These are phyloP conservation scores for Daldinia decipiens DNA, from an alignment of 495 filamentous ascomycete genomes.

Conservation along the genomic window DNA sequence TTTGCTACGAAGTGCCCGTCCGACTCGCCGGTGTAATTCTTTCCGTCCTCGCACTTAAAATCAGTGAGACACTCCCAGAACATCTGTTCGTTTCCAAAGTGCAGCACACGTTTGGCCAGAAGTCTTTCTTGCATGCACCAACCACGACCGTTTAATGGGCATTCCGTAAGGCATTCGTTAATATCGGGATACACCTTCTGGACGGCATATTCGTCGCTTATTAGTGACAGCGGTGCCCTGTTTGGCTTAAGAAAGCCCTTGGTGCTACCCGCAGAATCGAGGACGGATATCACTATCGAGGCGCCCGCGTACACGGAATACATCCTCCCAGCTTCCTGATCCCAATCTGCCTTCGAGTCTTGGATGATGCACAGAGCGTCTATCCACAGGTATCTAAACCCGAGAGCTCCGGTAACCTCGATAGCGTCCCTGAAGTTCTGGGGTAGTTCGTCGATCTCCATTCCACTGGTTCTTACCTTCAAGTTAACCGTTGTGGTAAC, in stretches of 20 bases:
- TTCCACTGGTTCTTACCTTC: conserved; percentile 6
- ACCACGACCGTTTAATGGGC: conserved; percentile 38
- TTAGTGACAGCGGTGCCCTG: conserved; percentile 7
- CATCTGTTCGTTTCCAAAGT: conserved; percentile 39
- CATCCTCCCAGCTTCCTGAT: conserved; percentile 41
- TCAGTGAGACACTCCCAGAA: conserved; percentile 38
- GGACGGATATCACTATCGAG: conserved; percentile 38
- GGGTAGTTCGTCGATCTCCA: conserved; percentile 36
- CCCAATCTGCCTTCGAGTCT: conserved; percentile 37
- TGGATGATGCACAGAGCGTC: conserved; percentile 52
- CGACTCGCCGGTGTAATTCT: conserved; percentile 4
- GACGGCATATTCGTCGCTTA: conserved; percentile 27
- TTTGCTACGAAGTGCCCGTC: conserved; percentile 25
- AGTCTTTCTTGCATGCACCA: conserved; percentile 44
- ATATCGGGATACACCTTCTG: conserved; percentile 33
- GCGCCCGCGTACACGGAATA: conserved; percentile 40
- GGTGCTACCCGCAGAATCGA: conserved; percentile 11
- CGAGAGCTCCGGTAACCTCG: conserved; percentile 37
- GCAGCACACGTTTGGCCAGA: conserved; percentile 27
- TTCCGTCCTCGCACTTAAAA: conserved; percentile 32
- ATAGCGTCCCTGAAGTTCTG: conserved; percentile 47
- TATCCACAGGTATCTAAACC: conserved; percentile 47
- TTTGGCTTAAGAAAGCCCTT: conserved; percentile 35
- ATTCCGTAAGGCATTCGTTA: conserved; percentile 33
- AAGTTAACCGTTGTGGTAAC: conserved; percentile 17